Evolutionary conservation across 768 basidiomycete species (phyloP), one percentile per base, ranked within the genome.

Genomic region (Suillus subalutaceus): DNA sequence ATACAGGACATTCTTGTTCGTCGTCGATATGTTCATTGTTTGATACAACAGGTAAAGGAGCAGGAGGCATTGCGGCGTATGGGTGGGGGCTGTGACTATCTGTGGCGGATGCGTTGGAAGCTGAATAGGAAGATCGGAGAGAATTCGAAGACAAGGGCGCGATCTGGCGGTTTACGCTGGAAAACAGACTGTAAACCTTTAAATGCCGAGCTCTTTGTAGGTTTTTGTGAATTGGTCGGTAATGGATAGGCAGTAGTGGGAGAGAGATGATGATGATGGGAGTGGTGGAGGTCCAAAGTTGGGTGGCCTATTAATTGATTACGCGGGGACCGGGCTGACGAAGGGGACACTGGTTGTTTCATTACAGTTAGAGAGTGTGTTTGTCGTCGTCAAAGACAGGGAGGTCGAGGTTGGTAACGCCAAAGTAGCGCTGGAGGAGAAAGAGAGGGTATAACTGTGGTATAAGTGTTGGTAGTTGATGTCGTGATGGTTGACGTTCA

Each of bases 1-100:
- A 99, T 70, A 99, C 94, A 15, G 97, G 97, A 72, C 97, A 99
- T 73, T 91, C 93, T 63, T 92, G 91, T 73, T 96, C 95, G 63
- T 94, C 92, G 30, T 92, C 90, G 18, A 81, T 77, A 53, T 81
- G 63, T 68, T 87, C 86, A 74, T 86, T 85, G 68, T 77, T 85
- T 18, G 91, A 89, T 64, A 93, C 90, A 70, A 92, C 89, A 15
- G 93, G 90, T 41, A 90, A 78, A 4, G 90, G 90, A 1, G 88
- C 84, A 62, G 86, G 83, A 66, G 83, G 83, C 86, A 88, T 87
- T 57, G 82, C 66, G 16, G 87, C 81, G 82, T 85, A 90, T 1
- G 85, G 87, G 71, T 90, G 88, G 12, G 73, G 71, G 61, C 16
- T 61, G 69, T 72, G 68, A 68, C 72, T 79, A 70, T 86, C 82